phyloP scores from a whole-genome alignment of 2,329 filamentous ascomycete species.

The Phialophora chinensis region DNA sequence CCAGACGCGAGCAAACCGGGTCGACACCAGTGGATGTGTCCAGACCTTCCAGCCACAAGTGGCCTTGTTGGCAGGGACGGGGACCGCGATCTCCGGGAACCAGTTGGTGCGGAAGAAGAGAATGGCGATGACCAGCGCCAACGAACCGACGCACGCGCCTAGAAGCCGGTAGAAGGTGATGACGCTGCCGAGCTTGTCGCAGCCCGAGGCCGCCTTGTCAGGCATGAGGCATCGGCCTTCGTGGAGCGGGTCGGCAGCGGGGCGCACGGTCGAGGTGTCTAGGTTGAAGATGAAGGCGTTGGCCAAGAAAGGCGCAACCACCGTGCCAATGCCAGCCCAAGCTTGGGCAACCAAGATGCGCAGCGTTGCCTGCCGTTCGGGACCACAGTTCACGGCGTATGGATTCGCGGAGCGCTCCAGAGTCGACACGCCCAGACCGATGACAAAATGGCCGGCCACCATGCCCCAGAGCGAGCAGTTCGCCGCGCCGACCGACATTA shows the following conservation, averaged over 20 bases:
- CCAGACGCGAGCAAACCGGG: conserved; percentile 74
- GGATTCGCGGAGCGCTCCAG: conserved; percentile 80
- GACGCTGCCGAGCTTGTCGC: conserved; percentile 64
- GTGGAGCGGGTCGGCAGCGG: conserved; percentile 27
- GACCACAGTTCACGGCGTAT: conserved; percentile 77
- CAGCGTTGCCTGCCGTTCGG: conserved; percentile 74
- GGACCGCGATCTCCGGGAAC: conserved; percentile 75
- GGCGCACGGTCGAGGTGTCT: conserved; percentile 26
- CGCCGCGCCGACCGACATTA: conserved; percentile 43
- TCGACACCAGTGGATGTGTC: conserved; percentile 36
- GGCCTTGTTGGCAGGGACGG: conserved; percentile 61
- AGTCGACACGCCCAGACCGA: conserved; percentile 73
- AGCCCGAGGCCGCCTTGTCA: conserved; percentile 51
- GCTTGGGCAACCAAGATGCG: conserved; percentile 78
- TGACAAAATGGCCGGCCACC: conserved; percentile 65
- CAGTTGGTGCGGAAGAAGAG: conserved; percentile 65
- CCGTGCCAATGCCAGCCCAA: conserved; percentile 75
- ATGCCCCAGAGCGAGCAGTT: conserved; percentile 32
- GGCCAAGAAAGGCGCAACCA: conserved; percentile 74
- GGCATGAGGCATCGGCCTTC: conserved; percentile 35
- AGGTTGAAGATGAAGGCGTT: conserved; percentile 67
- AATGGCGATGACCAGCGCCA: conserved; percentile 58
- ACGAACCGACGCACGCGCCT: conserved; percentile 69
- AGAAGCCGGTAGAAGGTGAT: conserved; percentile 81
- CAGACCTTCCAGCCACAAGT: conserved; percentile 49